phyloP scores from a whole-genome alignment of 805 yeast species.

The Starmera pachycereana region DNA sequence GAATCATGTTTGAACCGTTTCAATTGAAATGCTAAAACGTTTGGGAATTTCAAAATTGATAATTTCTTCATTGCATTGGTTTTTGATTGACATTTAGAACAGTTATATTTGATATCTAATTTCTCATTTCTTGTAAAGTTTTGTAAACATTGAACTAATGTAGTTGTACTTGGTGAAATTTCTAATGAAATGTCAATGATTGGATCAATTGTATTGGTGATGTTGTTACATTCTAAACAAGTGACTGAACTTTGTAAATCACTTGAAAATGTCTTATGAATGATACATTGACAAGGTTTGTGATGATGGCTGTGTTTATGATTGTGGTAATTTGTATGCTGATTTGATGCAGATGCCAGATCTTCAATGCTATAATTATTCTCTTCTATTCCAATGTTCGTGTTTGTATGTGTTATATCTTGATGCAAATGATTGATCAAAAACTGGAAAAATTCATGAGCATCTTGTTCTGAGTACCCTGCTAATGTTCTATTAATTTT shows the following conservation, averaged over 20 bases:
- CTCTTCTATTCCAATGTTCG: constrained; percentile 1
- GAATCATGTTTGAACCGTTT: constrained; percentile 46
- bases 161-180: constrained; percentile 33
- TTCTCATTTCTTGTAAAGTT: constrained; percentile 72
- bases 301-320: constrained; percentile 5
- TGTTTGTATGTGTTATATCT: constrained; percentile 16
- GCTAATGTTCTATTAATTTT: constrained; percentile 75
- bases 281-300: constrained; percentile 56
- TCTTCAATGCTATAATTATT: constrained; percentile 4
- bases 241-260: constrained; percentile 68
- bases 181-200: constrained; percentile 84
- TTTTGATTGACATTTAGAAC: constrained; percentile 51
- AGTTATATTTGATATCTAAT: constrained; percentile 63
- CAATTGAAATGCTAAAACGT: constrained; percentile 73
- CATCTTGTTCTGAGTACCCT: constrained; percentile 96
- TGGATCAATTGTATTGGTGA: constrained; percentile 66
- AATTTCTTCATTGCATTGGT: constrained; percentile 68
- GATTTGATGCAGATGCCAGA: too few relatives aligned
- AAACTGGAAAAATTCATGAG: constrained; percentile 96
- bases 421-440: constrained; percentile 73
- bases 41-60: constrained; percentile 58
- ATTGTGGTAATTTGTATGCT: not conserved
- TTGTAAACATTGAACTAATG: constrained; percentile 54
- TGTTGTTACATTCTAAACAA: constrained; percentile 58
- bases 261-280: constrained; percentile 80